Evolutionary conservation across 164 flowering plant species (phyloP).

Genomic region (Liquidambar formosana): DNA sequence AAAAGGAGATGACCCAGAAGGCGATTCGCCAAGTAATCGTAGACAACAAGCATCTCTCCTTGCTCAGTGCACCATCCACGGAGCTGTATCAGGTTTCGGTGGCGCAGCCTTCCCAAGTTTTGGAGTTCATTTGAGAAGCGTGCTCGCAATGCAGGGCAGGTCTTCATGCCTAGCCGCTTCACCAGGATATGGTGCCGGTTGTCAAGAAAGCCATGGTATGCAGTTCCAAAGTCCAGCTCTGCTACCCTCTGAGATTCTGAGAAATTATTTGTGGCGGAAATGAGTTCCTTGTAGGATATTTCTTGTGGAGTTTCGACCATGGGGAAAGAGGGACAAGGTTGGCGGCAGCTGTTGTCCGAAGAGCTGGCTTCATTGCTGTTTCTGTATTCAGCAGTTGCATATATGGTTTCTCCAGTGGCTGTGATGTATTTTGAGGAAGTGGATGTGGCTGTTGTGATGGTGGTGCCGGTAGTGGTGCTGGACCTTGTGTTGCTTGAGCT

Average conservation of each 20-base stretch:
- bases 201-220: conserved; percentile 72
- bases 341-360: conserved; percentile 10
- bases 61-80: conserved; percentile 99
- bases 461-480: conserved; percentile 17
- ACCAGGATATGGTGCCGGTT: conserved; percentile 51
- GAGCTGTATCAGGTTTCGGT: conserved; percentile 83
- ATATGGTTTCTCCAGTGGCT: conserved; percentile 61
- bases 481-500: conserved; percentile 25
- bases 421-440: conserved; percentile 44
- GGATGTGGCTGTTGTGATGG: conserved; percentile 20
- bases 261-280: conserved; percentile 74
- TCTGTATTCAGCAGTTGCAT: conserved; percentile 51
- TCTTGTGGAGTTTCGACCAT: conserved; percentile 71
- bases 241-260: conserved; percentile 68
- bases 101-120: conserved; percentile 75
- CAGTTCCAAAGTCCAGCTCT: conserved; percentile 92
- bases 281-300: conserved; percentile 68
- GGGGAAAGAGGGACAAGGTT: conserved; percentile 20
- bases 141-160: conserved; percentile 78
- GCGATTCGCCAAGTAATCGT: conserved; percentile 65
- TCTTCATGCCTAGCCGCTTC: conserved; percentile 89
- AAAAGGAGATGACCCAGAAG: conserved; percentile 62
- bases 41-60: conserved; percentile 97
- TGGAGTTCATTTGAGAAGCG: conserved; percentile 81
- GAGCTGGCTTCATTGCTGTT: conserved; percentile 7